phyloP scores from a whole-genome alignment of 331 rosid genomes.

The Erythrophleum ivorense region DNA sequence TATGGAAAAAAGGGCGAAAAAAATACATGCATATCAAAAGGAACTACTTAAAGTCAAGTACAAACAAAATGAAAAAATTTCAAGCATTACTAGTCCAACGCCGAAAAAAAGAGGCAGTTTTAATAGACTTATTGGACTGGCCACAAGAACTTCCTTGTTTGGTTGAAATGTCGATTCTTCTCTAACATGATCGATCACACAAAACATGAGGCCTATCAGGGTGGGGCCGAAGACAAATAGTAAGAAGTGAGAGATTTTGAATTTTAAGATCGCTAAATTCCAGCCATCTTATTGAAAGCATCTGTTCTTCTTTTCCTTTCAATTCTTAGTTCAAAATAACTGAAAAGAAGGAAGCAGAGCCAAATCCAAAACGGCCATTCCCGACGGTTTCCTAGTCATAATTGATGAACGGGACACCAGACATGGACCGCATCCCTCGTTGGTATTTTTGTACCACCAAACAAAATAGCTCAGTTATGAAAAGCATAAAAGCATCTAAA shows the following conservation, averaged over 20 bases:
- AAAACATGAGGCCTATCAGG: too few relatives aligned
- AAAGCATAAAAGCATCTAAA: too few relatives aligned
- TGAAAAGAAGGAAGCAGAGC: background rate
- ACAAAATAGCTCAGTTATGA: background rate
- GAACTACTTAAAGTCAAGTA: background rate
- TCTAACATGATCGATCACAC: too few relatives aligned
- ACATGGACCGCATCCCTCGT: background rate
- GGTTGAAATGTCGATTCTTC: too few relatives aligned
- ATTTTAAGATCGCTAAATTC: background rate
- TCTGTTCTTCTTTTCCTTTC: too few relatives aligned
- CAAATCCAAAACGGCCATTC: background rate
- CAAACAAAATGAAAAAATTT: background rate
- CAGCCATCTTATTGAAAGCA: background rate
- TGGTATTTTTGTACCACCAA: background rate
- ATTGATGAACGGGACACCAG: background rate
- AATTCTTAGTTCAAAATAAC: too few relatives aligned
- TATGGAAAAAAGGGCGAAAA: background rate
- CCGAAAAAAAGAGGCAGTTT: background rate
- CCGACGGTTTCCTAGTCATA: background rate
- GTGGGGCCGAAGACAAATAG: too few relatives aligned
- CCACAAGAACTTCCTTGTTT: too few relatives aligned
- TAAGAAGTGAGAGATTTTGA: background rate
- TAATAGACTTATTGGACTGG: too few relatives aligned
- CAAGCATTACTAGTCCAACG: background rate
- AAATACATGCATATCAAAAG: background rate